phyloP scores from a whole-genome alignment of 352 stramenopile species.

The Globisporangium recalcitrans region DNA sequence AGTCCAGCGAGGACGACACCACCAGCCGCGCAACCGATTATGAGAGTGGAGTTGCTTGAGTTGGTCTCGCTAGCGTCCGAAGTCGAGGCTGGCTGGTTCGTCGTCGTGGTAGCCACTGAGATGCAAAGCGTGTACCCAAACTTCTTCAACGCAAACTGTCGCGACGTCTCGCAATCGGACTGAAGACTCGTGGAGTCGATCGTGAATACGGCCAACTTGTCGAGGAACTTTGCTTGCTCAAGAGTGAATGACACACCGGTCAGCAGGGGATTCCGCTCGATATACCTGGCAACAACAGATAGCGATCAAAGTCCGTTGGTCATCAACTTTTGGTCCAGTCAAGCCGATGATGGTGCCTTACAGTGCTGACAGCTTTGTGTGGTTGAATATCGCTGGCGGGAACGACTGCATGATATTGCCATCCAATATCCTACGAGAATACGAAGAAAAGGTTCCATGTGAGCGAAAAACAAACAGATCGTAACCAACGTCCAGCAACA shows the following conservation, averaged over 20 bases:
- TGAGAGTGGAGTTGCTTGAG: no score
- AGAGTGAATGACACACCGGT: slow-evolving; percentile 4
- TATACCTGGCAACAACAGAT: background rate
- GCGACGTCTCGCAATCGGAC: background rate
- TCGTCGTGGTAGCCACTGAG: background rate
- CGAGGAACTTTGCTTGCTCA: slow-evolving; percentile 9
- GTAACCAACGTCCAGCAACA: background rate
- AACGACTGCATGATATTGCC: background rate
- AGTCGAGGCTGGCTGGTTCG: background rate
- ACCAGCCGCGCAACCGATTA: no score
- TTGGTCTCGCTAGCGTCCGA: no score
- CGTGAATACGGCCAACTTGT: background rate
- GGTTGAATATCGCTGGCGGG: slow-evolving; percentile 5
- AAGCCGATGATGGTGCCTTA: no score
- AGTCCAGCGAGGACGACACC: no score
- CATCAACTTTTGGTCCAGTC: no score
- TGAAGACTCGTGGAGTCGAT: background rate
- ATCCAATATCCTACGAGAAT: background rate
- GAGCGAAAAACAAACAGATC: background rate
- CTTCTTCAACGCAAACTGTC: background rate
- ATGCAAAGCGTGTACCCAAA: background rate
- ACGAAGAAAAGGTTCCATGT: background rate
- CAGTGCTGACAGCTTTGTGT: slow-evolving; percentile 6
- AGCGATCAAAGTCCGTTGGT: background rate
- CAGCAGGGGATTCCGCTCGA: background rate